phyloP scores from a whole-genome alignment of 78 protist species.

The Polysphondylium violaceum region DNA sequence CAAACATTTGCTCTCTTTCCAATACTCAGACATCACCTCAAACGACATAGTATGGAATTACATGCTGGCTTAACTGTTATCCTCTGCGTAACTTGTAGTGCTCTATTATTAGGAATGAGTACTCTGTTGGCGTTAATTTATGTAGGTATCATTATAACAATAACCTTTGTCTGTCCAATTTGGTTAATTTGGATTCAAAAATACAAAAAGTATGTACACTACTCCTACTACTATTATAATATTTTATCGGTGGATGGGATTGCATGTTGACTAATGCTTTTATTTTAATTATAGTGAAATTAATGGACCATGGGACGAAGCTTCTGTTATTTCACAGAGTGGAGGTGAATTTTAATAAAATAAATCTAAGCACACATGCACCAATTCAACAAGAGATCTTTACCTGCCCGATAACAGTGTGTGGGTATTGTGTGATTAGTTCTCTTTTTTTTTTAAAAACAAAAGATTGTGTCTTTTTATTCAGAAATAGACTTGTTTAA shows the following conservation, averaged over 20 bases:
- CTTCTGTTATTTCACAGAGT: slow-evolving; percentile 57
- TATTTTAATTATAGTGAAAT: slow-evolving; percentile 48
- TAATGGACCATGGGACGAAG: slow-evolving; percentile 85
- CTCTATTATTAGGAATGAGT: slow-evolving; percentile 50
- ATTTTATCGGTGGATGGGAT: neutral
- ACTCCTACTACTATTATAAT: neutral
- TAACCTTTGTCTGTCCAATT: slow-evolving; percentile 74
- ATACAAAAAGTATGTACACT: slow-evolving; percentile 68
- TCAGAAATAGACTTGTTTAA: no score
- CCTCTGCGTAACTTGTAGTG: slow-evolving; percentile 48
- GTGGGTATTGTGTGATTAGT: no score
- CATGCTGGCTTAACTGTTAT: slow-evolving; percentile 57
- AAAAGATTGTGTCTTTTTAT: no score
- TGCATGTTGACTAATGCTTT: neutral
- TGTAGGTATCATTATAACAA: slow-evolving; percentile 50
- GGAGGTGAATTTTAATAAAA: slow-evolving; percentile 63
- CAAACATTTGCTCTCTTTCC: slow-evolving; percentile 84
- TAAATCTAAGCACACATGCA: no score
- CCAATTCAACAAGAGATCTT: no score
- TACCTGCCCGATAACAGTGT: no score
- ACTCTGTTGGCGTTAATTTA: slow-evolving; percentile 51
- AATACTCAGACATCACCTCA: slow-evolving; percentile 68
- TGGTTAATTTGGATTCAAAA: slow-evolving; percentile 81
- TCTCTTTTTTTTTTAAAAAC: no score
- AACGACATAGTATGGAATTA: slow-evolving; percentile 47